Conservation (phyloP, 2,329 filamentous ascomycete genomes). For the Penicillium concentricum region DNA sequence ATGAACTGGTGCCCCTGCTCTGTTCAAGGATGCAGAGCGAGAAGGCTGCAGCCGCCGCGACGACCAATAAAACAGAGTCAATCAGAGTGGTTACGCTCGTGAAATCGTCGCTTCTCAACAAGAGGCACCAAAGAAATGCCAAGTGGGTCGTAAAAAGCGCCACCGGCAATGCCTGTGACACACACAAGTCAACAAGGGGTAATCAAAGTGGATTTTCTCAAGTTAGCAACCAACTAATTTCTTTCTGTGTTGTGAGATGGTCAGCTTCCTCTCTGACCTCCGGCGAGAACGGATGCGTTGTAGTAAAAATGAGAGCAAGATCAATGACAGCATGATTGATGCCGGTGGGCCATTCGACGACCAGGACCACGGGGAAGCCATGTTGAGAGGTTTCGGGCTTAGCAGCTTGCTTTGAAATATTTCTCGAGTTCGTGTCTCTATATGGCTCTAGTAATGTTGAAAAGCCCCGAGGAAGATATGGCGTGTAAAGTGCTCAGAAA, state of each 20-base stretch:
- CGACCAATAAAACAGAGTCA: background rate
- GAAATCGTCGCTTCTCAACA: background rate
- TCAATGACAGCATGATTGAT: background rate
- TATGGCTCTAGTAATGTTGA: no score
- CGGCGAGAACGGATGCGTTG: background rate
- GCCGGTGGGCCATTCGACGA: background rate
- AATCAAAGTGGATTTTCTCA: no score
- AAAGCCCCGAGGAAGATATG: no score
- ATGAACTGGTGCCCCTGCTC: background rate
- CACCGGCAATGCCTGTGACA: background rate
- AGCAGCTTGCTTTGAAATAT: background rate
- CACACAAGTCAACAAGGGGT: background rate
- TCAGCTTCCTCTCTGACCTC: background rate
- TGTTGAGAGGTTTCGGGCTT: background rate
- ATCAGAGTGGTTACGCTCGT: background rate
- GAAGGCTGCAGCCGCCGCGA: background rate
- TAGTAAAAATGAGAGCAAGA: background rate
- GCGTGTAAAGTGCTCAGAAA: no score
- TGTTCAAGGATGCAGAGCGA: background rate
- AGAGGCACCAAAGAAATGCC: background rate
- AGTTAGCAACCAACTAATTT: background rate
- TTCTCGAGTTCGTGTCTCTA: background rate
- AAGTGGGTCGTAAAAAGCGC: background rate
- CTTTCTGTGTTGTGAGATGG: background rate
- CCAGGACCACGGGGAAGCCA: no score